These are phyloP conservation scores for Leccinum arenicola DNA, from an alignment of 768 basidiomycete species.

Conservation along the genomic window DNA sequence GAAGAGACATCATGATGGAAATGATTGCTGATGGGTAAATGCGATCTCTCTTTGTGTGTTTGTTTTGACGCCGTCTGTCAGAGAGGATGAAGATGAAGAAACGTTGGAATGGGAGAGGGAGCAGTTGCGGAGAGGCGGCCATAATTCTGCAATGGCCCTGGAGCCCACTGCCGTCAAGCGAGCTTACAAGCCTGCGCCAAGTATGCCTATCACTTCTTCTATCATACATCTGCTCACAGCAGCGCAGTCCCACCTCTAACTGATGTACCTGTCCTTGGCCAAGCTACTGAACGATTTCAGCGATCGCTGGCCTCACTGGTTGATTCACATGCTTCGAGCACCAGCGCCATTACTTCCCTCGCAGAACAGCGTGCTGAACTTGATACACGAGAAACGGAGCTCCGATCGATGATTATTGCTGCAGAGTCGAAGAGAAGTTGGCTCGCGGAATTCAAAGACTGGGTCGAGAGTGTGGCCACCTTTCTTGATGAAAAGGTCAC, in stretches of 20 bases:
- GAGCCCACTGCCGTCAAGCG: constrained; percentile 43
- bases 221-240: constrained; percentile 12
- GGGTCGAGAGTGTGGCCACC: constrained; percentile 79
- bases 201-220: constrained; percentile 39
- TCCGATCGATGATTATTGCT: constrained; percentile 69
- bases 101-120: constrained; percentile 82
- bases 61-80: constrained; percentile 25
- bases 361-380: constrained; percentile 63
- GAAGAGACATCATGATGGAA: constrained; percentile 70
- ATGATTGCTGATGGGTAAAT: constrained; percentile 81
- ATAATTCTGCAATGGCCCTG: constrained; percentile 38
- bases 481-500: constrained; percentile 86
- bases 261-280: constrained; percentile 60
- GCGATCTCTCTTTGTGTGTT: neutral
- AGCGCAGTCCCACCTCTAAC: constrained; percentile 61
- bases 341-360: constrained; percentile 52
- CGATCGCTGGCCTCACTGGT: constrained; percentile 58
- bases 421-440: constrained; percentile 80
- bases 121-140: constrained; percentile 75
- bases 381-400: constrained; percentile 64
- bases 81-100: constrained; percentile 83
- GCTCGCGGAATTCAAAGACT: constrained; percentile 76
- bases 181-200: constrained; percentile 68
- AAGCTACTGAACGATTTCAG: constrained; percentile 60
- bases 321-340: constrained; percentile 65